Base-by-base conservation (phyloP, 1,139 yeast genomes). In the Tardiomyces digboiensis region DNA sequence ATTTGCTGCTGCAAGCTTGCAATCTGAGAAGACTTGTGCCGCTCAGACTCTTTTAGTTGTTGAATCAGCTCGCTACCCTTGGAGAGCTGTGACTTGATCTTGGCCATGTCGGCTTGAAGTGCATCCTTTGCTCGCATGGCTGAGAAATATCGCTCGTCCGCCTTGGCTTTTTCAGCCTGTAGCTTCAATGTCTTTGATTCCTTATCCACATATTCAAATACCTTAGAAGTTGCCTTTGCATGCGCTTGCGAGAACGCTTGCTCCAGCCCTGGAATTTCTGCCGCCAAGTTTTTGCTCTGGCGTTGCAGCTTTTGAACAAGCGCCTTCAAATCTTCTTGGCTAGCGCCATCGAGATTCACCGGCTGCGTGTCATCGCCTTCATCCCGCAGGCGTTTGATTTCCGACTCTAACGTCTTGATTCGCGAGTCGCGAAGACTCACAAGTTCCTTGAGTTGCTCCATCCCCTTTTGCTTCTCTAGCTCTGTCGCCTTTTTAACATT, bases 141-240 rank as follows among this genome's bases (percentile, higher is more conserved):
- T 13, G 93, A 85, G 63, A 89, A 89, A 61, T 91, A 93, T 64
- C 89, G 91, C 57, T 91, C 96, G 60, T 91, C 97, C 1, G 97
- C 97, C 58, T 88, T 87, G 33, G 81, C 75, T 62, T 91, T 91
- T 55, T 91, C 97, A 22, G 86, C 76, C 10, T 79, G 78, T 42
- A 87, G 68, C 53, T 85, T 84, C 50, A 81, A 77, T 36, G 84
- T 67, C 48, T 80, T 65, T 37, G 79, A 77, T 51, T 88, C 97
- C 29, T 78, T 76, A 41, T 84, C 93, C 2, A 74, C 64, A 26
- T 72, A 67, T 43, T 71, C 75, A 21, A 66, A 60, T 14, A 82
- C 69, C 57, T 85, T 88, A 41, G 74, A 71, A 45, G 75, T 67
- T 1, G 84, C 74, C 36, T 77, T 67, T 39, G 72, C 72, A 40